A percentile compares a stretch with the other conserved stretches of the same genome.
phyloP scores from a whole-genome alignment of 2,329 filamentous ascomycete genomes.

The Alternaria ethzedia region DNA sequence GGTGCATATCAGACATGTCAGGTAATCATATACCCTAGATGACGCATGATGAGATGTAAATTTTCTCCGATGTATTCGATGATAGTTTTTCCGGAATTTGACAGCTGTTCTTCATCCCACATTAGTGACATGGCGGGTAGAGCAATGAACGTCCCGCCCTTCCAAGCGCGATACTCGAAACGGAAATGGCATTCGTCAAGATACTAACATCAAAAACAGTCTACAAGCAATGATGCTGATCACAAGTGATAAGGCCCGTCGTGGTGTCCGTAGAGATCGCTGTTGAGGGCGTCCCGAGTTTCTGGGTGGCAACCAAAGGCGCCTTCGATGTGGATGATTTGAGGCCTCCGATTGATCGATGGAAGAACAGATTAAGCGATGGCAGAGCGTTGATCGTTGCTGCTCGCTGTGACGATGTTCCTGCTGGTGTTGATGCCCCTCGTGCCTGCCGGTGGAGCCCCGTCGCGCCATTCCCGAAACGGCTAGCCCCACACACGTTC shows the following conservation, averaged over 20 bases:
- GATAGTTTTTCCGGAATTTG: neutral
- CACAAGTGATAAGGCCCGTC: neutral
- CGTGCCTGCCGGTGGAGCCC: neutral
- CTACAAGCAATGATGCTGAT: neutral
- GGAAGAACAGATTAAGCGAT: neutral
- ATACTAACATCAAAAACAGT: neutral
- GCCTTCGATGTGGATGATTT: neutral
- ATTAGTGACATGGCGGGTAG: neutral
- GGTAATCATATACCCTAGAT: neutral
- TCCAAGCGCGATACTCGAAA: neutral
- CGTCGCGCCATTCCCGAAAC: slow-evolving; percentile 5
- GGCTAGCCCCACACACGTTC: slow-evolving; percentile 15
- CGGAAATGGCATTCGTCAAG: neutral
- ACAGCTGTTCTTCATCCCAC: neutral
- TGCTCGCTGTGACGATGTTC: neutral
- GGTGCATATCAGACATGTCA: neutral
- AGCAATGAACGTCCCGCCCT: neutral
- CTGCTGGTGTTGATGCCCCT: neutral
- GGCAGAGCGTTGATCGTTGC: neutral
- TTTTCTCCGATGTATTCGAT: neutral
- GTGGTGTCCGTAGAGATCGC: neutral
- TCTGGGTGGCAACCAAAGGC: neutral
- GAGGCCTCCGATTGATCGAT: neutral
- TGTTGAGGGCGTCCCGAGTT: neutral
- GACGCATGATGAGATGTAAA: neutral